Percentiles rank a stretch among this genome's conserved stretches.
Conservation (phyloP, 371 early-diverging fungal genomes). For the Scutellospora calospora region DNA sequence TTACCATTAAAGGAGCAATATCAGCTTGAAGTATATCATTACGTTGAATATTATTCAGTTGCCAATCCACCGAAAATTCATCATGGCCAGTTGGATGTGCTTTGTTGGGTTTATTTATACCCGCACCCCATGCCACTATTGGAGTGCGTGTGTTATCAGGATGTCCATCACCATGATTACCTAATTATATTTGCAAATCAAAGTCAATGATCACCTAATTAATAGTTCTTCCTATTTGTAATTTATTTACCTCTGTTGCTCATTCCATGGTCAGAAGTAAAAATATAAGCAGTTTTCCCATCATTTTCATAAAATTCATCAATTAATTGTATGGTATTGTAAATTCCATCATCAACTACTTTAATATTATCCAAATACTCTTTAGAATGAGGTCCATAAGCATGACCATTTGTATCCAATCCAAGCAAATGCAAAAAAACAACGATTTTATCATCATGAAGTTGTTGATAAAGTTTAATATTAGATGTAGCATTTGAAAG, state of each 20-base stretch:
- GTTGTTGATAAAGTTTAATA: constrained; percentile 57
- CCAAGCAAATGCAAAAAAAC: constrained; percentile 95
- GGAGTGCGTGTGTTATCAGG: constrained; percentile 96
- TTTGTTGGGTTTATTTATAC: constrained; percentile 68
- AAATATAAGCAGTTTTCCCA: constrained; percentile 85
- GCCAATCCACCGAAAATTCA: constrained; percentile 76
- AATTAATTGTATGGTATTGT: constrained; percentile 67
- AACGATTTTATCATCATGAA: constrained; percentile 81
- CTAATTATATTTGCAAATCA: constrained; percentile 45
- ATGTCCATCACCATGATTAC: constrained; percentile 95
- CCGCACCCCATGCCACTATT: constrained; percentile 95
- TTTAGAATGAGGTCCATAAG: constrained; percentile 83
- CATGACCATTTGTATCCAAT: constrained; percentile 95
- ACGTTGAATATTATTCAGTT: constrained; percentile 62
- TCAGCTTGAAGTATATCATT: constrained; percentile 93
- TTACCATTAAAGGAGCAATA: constrained; percentile 93
- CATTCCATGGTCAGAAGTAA: constrained; percentile 98
- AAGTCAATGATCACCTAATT: neutral
- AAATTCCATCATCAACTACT: constrained; percentile 82
- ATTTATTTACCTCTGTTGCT: constrained; percentile 72
- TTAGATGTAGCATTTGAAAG: constrained; percentile 67
- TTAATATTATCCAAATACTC: constrained; percentile 86
- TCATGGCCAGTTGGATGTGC: constrained; percentile 59
- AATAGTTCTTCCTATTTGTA: neutral
- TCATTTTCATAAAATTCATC: constrained; percentile 84